Conservation (phyloP, 305 asterid species). For the Euphrasia arctica region DNA sequence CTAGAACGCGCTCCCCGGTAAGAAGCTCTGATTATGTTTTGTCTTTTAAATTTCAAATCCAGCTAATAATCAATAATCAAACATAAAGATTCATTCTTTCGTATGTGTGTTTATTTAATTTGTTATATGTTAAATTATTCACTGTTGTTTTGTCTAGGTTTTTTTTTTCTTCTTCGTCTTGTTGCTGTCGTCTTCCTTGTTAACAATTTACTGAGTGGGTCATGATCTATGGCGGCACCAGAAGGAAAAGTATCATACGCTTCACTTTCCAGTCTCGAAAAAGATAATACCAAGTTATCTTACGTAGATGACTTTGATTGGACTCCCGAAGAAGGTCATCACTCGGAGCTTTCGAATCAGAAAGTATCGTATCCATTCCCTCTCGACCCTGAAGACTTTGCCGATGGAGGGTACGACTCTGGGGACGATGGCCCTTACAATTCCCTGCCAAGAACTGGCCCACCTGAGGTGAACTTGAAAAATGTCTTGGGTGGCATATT, state of each 20-base stretch:
- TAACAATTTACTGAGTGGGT: background rate
- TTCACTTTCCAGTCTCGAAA: conserved; percentile 53
- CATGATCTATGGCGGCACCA: conserved; percentile 45
- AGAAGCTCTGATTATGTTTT: background rate
- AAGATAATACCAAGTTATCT: conserved; percentile 45
- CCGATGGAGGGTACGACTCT: conserved; percentile 58
- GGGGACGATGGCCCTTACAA: conserved; percentile 50
- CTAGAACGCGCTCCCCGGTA: conserved; percentile 16
- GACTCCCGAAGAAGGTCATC: conserved; percentile 41
- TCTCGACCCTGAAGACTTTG: conserved; percentile 42
- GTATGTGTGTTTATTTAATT: conserved; percentile 6
- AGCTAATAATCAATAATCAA: background rate
- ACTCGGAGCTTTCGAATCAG: conserved; percentile 28
- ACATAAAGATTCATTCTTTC: background rate
- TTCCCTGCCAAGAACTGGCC: conserved; percentile 37
- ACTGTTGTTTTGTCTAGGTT: conserved; percentile 7
- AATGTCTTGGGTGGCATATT: conserved; percentile 68
- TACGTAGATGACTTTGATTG: conserved; percentile 71
- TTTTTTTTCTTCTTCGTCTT: background rate
- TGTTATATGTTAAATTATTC: background rate
- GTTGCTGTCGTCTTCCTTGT: background rate
- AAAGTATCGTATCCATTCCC: conserved; percentile 50
- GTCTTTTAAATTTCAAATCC: background rate
- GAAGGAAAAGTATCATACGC: conserved; percentile 55
- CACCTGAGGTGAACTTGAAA: conserved; percentile 82